A percentile compares a stretch with the other conserved stretches of the same genome.
Evolutionary conservation across 352 stramenopile species (phyloP).

Genomic region (Phytophthora brassicae): DNA sequence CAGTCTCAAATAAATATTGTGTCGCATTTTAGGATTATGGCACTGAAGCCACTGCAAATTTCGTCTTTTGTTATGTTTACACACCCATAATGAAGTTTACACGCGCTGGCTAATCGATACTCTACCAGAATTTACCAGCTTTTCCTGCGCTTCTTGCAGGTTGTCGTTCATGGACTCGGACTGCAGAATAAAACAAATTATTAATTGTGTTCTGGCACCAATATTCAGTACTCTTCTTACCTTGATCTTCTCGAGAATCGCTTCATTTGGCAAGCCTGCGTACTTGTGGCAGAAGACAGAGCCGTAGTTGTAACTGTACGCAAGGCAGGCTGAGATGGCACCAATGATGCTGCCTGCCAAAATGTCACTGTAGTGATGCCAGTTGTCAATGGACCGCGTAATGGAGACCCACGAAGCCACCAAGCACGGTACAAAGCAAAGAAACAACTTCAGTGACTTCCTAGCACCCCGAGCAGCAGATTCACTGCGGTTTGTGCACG

Average conservation of each 20-base stretch:
- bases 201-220: background rate
- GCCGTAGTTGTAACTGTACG: constrained; percentile 70
- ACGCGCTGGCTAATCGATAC: constrained; percentile 20
- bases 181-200: constrained; percentile 9
- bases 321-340: constrained; percentile 37
- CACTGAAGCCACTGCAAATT: too few relatives aligned
- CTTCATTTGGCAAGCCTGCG: constrained; percentile 54
- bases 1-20: background rate
- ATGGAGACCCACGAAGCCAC: constrained; percentile 67
- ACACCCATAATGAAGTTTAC: constrained; percentile 7
- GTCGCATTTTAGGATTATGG: constrained; percentile 19
- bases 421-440: constrained; percentile 62
- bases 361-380: constrained; percentile 83
- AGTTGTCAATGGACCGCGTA: constrained; percentile 80
- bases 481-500: constrained; percentile 48
- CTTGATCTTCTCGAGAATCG: constrained; percentile 45
- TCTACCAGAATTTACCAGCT: constrained; percentile 8
- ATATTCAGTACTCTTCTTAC: constrained; percentile 15
- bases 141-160: constrained; percentile 12
- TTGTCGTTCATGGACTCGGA: constrained; percentile 8
- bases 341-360: constrained; percentile 67
- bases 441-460: constrained; percentile 65
- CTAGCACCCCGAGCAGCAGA: constrained; percentile 42
- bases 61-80: too few relatives aligned
- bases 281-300: constrained; percentile 59